phyloP scores from a whole-genome alignment of 2,329 filamentous ascomycete genomes.

The Xylaria sp. region DNA sequence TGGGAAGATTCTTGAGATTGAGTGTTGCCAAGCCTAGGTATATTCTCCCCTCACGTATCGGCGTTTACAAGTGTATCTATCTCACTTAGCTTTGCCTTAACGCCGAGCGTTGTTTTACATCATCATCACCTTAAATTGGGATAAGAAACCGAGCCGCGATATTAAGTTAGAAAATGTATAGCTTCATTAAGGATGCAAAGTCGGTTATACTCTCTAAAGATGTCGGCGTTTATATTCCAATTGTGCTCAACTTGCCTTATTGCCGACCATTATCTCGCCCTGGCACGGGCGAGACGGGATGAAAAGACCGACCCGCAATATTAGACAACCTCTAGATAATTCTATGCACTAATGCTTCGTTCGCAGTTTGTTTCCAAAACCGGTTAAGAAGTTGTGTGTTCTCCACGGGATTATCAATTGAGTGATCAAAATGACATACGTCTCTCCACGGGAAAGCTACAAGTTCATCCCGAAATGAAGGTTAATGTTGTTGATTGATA shows the following conservation, averaged over 20 bases:
- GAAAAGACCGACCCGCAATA: neutral
- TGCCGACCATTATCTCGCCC: neutral
- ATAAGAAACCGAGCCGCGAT: too few species aligned
- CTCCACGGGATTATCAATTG: conserved; percentile 16
- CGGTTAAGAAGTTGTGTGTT: conserved; percentile 12
- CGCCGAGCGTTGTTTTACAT: conserved; percentile 2
- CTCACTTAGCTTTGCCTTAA: neutral
- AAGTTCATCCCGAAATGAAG: neutral
- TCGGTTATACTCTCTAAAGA: neutral
- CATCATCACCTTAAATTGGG: neutral
- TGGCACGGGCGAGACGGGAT: too few species aligned
- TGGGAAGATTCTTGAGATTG: neutral
- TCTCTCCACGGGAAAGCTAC: too few species aligned
- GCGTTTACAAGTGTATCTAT: neutral
- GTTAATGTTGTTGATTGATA: neutral
- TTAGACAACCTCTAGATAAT: neutral
- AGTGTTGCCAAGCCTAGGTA: neutral
- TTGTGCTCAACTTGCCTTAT: conserved; percentile 1
- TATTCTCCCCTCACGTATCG: neutral
- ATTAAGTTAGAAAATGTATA: too few species aligned
- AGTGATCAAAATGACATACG: neutral
- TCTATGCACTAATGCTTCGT: conserved; percentile 2
- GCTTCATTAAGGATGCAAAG: too few species aligned
- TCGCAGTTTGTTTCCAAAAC: conserved; percentile 34
- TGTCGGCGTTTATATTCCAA: conserved; percentile 4